These are phyloP conservation scores for Lichina pygmaea DNA, from an alignment of 495 filamentous ascomycete genomes.

Conservation along the genomic window DNA sequence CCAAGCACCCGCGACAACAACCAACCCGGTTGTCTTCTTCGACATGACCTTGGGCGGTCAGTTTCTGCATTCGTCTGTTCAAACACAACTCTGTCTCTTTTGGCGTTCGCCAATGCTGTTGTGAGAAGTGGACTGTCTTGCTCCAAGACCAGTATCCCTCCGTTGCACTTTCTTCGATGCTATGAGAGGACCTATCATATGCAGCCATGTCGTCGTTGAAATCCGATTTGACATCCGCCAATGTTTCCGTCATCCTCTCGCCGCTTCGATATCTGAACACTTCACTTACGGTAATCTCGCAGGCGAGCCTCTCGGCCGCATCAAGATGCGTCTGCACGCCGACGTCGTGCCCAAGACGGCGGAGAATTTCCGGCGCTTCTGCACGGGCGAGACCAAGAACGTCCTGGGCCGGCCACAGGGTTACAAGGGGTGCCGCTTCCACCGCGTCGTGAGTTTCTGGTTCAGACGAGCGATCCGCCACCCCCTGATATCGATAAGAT, in stretches of 20 bases:
- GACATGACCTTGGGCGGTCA: conserved; percentile 77
- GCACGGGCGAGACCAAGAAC: conserved; percentile 80
- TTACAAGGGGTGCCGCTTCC: conserved; percentile 86
- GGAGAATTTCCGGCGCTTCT: conserved; percentile 94
- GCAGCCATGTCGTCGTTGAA: no score
- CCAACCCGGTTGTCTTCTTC: conserved; percentile 63
- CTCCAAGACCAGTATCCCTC: no score
- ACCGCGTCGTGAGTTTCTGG: conserved; percentile 49
- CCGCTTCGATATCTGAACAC: no score
- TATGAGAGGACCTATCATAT: no score
- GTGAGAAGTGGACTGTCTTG: no score
- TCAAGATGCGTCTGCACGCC: conserved; percentile 84
- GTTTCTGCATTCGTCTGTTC: conserved; percentile 6
- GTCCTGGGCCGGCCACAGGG: conserved; percentile 57
- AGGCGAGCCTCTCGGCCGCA: conserved; percentile 77
- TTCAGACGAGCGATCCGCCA: neutral
- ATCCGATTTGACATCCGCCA: no score
- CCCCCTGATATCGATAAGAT: neutral
- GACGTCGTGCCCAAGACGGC: conserved; percentile 65
- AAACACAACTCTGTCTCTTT: neutral
- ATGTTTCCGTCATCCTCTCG: no score
- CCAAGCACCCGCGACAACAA: neutral
- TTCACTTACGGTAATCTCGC: no score
- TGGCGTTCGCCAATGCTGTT: no score
- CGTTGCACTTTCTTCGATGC: no score